Percentiles rank a stretch among this genome's conserved stretches.
Conservation (phyloP, 192 early-diverging fungal species). For the Kappamyces sp. region DNA sequence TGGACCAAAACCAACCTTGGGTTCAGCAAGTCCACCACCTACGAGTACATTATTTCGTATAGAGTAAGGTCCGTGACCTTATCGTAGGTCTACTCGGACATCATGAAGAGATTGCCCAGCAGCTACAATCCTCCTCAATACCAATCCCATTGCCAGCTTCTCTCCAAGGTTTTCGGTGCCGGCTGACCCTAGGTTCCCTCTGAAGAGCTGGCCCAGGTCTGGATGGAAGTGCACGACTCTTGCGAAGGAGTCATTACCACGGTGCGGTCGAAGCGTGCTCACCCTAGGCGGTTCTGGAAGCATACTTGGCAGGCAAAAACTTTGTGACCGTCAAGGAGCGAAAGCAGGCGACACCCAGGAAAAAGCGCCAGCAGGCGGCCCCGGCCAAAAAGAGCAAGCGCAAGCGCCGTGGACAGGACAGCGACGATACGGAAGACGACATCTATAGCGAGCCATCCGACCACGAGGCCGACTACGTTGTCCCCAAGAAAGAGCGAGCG, state of each 20-base stretch:
- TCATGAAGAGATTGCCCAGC: constrained; percentile 35
- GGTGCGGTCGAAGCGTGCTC: constrained; percentile 1
- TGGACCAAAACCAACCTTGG: constrained; percentile 51
- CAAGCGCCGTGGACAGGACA: background rate
- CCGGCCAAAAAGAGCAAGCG: background rate
- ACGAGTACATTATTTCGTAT: constrained; percentile 54
- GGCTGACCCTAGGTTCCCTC: constrained; percentile 23
- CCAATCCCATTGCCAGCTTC: constrained; percentile 51
- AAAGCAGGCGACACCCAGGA: too few species aligned
- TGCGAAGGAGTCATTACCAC: constrained; percentile 47
- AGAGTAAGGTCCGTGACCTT: constrained; percentile 8
- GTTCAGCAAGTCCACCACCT: constrained; percentile 51
- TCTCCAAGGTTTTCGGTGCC: constrained; percentile 25
- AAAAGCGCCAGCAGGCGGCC: too few species aligned
- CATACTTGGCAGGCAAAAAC: constrained; percentile 30
- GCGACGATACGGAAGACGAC: background rate
- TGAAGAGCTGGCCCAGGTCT: constrained; percentile 42
- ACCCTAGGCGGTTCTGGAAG: constrained; percentile 30
- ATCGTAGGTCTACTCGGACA: constrained; percentile 39
- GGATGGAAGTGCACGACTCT: constrained; percentile 40
- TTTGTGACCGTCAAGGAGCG: too few species aligned
- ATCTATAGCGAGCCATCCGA: background rate
- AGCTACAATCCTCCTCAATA: constrained; percentile 43
- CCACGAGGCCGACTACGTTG: too few species aligned
- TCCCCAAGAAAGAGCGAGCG: too few species aligned